Evolutionary conservation across 1,284 basidiomycete genomes (phyloP).

Genomic region (Porodaedalea pini): DNA sequence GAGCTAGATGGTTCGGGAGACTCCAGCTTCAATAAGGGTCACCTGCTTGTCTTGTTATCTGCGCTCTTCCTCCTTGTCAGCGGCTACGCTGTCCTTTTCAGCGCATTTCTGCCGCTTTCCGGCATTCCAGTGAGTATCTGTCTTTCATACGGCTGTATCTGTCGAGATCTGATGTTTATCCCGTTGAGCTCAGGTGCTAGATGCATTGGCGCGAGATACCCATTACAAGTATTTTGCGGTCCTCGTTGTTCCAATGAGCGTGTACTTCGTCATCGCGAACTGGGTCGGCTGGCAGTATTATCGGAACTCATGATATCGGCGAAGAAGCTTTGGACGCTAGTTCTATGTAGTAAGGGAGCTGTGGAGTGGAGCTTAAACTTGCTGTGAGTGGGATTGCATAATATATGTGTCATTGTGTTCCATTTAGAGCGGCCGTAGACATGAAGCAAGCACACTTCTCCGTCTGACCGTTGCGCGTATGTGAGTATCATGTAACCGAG

Average conservation of each 20-base stretch:
- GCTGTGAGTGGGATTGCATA: no score
- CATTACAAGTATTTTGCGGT: slow-evolving; percentile 89
- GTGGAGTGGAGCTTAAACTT: no score
- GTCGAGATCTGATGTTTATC: slow-evolving; percentile 2
- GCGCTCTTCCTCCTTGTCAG: slow-evolving; percentile 53
- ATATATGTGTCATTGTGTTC: no score
- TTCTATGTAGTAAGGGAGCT: no score
- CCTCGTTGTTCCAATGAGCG: slow-evolving; percentile 74
- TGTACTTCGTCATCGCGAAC: slow-evolving; percentile 91
- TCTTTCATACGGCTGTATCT: neutral
- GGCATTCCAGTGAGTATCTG: slow-evolving; percentile 44
- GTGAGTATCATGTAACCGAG: no score
- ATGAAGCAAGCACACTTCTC: no score
- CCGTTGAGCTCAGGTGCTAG: slow-evolving; percentile 46
- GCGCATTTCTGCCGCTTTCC: slow-evolving; percentile 56
- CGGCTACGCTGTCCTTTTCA: slow-evolving; percentile 61
- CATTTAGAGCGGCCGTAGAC: no score
- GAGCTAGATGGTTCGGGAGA: no score
- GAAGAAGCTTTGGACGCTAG: no score
- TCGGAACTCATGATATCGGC: slow-evolving; percentile 72
- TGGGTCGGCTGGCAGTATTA: slow-evolving; percentile 98
- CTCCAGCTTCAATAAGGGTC: slow-evolving; percentile 43
- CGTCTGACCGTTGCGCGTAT: no score
- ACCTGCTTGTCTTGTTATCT: slow-evolving; percentile 46
- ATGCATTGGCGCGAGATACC: slow-evolving; percentile 60